phyloP scores from a whole-genome alignment of 148 eudicot genomes.

The Vaccinium myrtillus region DNA sequence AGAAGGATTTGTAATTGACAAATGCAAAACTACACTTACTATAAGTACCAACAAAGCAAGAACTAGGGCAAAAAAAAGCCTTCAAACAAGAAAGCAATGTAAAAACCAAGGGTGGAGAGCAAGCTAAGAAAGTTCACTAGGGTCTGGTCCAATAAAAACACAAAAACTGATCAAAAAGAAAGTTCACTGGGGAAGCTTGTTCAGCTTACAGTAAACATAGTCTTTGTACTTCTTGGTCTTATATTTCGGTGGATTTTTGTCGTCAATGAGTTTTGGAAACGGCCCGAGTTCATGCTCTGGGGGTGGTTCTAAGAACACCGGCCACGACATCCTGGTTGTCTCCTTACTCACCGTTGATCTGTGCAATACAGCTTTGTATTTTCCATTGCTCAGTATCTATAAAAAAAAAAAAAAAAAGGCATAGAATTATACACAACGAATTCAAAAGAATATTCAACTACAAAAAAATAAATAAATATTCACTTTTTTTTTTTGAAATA shows the following conservation, averaged over 20 bases:
- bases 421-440: background rate
- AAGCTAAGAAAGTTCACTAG: too few species aligned
- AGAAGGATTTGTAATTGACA: too few species aligned
- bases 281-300: conserved; percentile 55
- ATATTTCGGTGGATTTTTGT: conserved; percentile 47
- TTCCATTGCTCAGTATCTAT: conserved; percentile 81
- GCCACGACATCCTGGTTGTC: conserved; percentile 88
- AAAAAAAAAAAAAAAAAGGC: background rate
- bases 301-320: conserved; percentile 78
- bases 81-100: too few species aligned
- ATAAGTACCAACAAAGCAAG: too few species aligned
- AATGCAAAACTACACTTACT: too few species aligned
- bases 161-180: background rate
- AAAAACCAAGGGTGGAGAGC: too few species aligned
- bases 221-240: conserved; percentile 73
- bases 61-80: too few species aligned
- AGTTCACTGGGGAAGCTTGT: conserved; percentile 61
- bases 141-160: background rate
- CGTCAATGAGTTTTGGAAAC: conserved; percentile 40
- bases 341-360: conserved; percentile 70
- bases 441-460: too few species aligned
- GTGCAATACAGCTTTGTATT: conserved; percentile 69
- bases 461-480: too few species aligned
- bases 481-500: too few species aligned
- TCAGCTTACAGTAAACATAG: conserved; percentile 65